These are phyloP conservation scores for Stereum hirsutum DNA, from an alignment of 1,284 basidiomycete genomes.

Conservation along the genomic window DNA sequence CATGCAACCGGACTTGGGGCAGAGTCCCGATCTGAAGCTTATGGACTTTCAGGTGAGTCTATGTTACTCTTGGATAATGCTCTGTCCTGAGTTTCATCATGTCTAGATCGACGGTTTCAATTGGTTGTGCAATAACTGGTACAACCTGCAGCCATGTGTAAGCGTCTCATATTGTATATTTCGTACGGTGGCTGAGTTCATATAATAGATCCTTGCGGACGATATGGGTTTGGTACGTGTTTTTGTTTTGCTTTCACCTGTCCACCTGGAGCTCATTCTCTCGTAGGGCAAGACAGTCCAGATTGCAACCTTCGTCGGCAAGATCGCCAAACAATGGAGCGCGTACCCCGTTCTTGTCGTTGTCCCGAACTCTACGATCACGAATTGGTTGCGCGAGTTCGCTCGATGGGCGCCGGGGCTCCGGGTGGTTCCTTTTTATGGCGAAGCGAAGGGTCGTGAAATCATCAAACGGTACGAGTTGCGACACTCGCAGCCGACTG, in stretches of 20 bases:
- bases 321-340: constrained; percentile 50
- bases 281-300: constrained; percentile 88
- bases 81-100: constrained; percentile 4
- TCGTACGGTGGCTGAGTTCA: no score
- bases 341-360: constrained; percentile 81
- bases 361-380: constrained; percentile 91
- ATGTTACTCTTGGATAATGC: constrained; percentile 7
- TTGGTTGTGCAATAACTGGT: constrained; percentile 89
- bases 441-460: constrained; percentile 71
- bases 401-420: constrained; percentile 85
- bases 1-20: constrained; percentile 54
- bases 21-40: constrained; percentile 49
- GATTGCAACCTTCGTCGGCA: constrained; percentile 80
- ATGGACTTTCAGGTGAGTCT: constrained; percentile 77
- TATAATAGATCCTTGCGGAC: constrained; percentile 98
- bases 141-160: constrained; percentile 76
- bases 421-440: constrained; percentile 76
- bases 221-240: constrained; percentile 85
- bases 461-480: constrained; percentile 82
- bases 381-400: constrained; percentile 85
- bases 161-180: no score
- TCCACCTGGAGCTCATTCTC: constrained; percentile 6
- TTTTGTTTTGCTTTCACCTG: neutral
- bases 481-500: constrained; percentile 38
- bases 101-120: constrained; percentile 87